Evolutionary conservation across 495 filamentous ascomycete species (phyloP).

Genomic region (Trichoderma gamsii): DNA sequence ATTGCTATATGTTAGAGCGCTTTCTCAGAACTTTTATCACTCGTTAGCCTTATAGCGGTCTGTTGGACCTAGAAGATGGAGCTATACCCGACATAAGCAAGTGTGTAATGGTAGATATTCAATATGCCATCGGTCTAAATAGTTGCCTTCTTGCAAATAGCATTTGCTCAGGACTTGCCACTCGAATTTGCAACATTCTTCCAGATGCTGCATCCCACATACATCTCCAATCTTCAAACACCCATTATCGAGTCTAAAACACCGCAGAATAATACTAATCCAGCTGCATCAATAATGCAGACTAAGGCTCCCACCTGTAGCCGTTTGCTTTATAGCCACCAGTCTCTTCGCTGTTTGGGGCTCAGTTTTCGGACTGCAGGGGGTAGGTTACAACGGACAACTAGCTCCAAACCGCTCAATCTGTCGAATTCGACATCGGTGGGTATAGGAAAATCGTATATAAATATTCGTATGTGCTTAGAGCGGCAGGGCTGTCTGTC

Average conservation of each 20-base stretch:
- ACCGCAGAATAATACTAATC: conserved; percentile 12
- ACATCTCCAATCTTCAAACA: too few relatives aligned
- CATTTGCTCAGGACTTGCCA: too few relatives aligned
- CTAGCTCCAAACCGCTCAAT: conserved; percentile 48
- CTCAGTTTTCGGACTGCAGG: conserved; percentile 22
- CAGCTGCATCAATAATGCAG: conserved; percentile 47
- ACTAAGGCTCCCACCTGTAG: conserved; percentile 53
- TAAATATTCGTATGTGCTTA: conserved; percentile 30
- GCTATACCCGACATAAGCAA: too few relatives aligned
- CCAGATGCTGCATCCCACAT: too few relatives aligned
- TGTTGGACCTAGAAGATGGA: too few relatives aligned
- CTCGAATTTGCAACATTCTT: too few relatives aligned
- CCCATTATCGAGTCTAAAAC: conserved; percentile 2
- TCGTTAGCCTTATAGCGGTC: too few relatives aligned
- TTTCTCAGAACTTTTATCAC: too few relatives aligned
- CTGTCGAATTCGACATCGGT: conserved; percentile 39
- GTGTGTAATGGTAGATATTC: too few relatives aligned
- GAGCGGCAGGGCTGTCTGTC: conserved; percentile 13
- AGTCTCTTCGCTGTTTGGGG: conserved; percentile 41
- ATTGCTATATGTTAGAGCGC: too few relatives aligned
- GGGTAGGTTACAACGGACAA: conserved; percentile 53
- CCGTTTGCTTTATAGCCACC: conserved; percentile 55
- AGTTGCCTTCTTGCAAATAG: too few relatives aligned
- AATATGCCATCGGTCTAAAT: too few relatives aligned
- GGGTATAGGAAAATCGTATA: conserved; percentile 37